A percentile compares a stretch with the other conserved stretches of the same genome.
Conservation (phyloP, 1,139 yeast species). For the Scheffersomyces parashehatae region DNA sequence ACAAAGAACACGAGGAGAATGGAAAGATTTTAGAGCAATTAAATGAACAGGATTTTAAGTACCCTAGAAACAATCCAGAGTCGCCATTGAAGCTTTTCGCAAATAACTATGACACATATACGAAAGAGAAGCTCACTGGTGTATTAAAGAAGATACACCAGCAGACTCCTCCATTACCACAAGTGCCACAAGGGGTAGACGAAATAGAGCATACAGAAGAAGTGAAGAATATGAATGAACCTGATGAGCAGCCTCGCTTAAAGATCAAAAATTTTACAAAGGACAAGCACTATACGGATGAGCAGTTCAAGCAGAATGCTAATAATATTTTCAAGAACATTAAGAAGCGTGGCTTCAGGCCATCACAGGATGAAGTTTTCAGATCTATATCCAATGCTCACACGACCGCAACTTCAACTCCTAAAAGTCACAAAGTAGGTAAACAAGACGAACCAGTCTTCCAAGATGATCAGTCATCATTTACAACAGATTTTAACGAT, state of each 20-base stretch:
- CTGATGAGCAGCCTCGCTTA: conserved; percentile 20
- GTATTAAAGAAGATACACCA: conserved; percentile 27
- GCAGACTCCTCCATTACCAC: conserved; percentile 1
- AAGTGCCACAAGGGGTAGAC: neutral
- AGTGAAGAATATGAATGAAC: conserved; percentile 2
- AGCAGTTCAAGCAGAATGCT: conserved; percentile 40
- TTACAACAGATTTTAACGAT: conserved; percentile 35
- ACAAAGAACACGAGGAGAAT: neutral
- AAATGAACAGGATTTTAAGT: conserved; percentile 14
- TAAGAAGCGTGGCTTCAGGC: conserved; percentile 33
- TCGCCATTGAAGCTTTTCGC: conserved; percentile 46
- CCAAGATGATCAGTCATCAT: conserved; percentile 35
- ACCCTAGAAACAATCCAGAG: conserved; percentile 19
- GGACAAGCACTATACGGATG: conserved; percentile 34
- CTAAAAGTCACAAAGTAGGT: conserved; percentile 26
- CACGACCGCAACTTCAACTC: conserved; percentile 42
- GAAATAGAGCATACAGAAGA: neutral
- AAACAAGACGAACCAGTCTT: conserved; percentile 10
- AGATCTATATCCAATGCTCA: conserved; percentile 14
- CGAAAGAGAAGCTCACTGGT: conserved; percentile 38
- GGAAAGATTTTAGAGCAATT: conserved; percentile 6
- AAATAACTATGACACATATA: conserved; percentile 43
- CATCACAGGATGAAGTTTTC: conserved; percentile 5
- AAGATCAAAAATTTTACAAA: conserved; percentile 36
- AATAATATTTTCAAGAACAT: conserved; percentile 41